phyloP scores from a whole-genome alignment of 768 basidiomycete genomes.

The Ramaria sp. region DNA sequence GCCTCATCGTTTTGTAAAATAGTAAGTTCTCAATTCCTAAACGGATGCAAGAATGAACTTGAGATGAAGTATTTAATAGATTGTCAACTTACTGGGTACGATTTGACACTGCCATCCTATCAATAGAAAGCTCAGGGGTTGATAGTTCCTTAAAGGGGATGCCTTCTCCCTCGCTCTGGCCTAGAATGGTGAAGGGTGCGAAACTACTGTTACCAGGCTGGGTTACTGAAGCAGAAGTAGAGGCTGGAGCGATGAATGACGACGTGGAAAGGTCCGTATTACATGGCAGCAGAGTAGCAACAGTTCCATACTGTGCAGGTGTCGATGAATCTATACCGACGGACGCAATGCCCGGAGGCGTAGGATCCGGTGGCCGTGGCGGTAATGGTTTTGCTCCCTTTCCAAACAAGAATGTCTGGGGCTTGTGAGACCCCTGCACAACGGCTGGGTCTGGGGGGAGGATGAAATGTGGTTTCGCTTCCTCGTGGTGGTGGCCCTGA shows the following conservation, averaged over 20 bases:
- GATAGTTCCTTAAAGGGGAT: not conserved
- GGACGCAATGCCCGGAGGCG: not conserved
- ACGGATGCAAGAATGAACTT: not conserved
- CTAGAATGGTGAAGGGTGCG: not conserved
- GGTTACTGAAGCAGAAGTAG: not conserved
- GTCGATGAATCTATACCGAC: not conserved
- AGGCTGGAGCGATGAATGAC: not conserved
- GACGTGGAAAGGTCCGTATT: not conserved
- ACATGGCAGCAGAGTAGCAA: too few relatives aligned
- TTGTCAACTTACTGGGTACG: not conserved
- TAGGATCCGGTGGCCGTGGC: not conserved
- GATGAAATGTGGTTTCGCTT: slow-evolving; percentile 26
- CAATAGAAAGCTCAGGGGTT: not conserved
- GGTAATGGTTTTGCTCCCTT: slow-evolving; percentile 4
- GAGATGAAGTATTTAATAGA: not conserved
- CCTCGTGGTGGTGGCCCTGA: not conserved
- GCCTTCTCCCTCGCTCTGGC: not conserved
- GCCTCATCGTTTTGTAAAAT: not conserved
- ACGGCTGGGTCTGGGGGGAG: slow-evolving; percentile 63
- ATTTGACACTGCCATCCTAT: not conserved
- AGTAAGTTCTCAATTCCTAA: not conserved
- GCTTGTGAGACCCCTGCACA: slow-evolving; percentile 34
- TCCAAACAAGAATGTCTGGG: slow-evolving; percentile 25
- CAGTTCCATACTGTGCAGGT: too few relatives aligned
- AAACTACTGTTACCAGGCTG: not conserved